Evolutionary conservation across 176 grass and related monocot species (phyloP), one percentile per base, ranked within the genome.

Genomic region (Zea mays): DNA sequence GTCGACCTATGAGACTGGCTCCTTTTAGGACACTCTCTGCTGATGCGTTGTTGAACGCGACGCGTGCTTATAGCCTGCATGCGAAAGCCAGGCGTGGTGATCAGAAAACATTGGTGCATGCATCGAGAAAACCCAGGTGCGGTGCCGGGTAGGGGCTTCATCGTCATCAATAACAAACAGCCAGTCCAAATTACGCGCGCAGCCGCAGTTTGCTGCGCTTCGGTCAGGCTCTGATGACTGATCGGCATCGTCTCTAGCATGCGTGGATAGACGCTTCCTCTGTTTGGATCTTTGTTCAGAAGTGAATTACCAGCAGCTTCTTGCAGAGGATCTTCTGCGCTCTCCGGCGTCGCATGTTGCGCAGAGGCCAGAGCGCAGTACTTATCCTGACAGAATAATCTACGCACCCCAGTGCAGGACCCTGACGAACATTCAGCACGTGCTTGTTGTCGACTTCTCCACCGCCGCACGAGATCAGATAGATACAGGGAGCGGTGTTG

Each of bases 131-230:
- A 52, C 16, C 40, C 56, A 45, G 67, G 48, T 54, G 43, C 68
- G 45, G 59, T 38, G 37, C 37, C 42, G 69, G 14, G 69, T 27
- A 27, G 16, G 41, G 65, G 38, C 0, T 41, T 40, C 73, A 62
- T 77, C 72, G 79, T 82, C 73, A 71, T 38, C 2, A 38, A 38
- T 2, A 4, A 4, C 37, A 38, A 38, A 38, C 4, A 38, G 4
- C 2, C 4, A 38, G 37, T n/a, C 2, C 37, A 4, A 2, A 4
- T 4, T 38, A 4, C 37, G 37, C 37, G 37, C 37, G 37, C 37
- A 38, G 37, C 37, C 37, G 37, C 78, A 61, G 74, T 73, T 75
- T 56, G n/a, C n/a, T 62, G 71, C n/a, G 62, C 63, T 54, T 51
- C 21, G 44, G 63, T 76, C 66, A 42, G 50, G 37, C n/a, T 52